These are phyloP conservation scores for Zygoascus hellenicus DNA, from an alignment of 1,139 yeast species.

Conservation along the genomic window DNA sequence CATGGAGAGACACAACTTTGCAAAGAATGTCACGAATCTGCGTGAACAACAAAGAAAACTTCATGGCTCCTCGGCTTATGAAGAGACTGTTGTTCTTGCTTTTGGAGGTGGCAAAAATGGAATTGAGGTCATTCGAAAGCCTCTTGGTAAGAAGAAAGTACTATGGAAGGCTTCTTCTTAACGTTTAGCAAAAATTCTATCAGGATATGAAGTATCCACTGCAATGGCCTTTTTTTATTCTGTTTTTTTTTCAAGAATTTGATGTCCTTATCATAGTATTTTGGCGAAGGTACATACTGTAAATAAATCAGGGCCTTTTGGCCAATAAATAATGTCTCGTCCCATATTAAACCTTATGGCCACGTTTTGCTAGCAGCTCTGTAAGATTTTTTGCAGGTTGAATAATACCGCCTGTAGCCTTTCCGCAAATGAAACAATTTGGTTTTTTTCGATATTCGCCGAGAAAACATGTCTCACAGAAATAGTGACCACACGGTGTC, in stretches of 20 bases:
- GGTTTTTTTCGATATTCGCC: slow-evolving; percentile 43
- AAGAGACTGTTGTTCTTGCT: slow-evolving; percentile 33
- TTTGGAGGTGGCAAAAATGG: slow-evolving; percentile 34
- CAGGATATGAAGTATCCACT: too few relatives aligned
- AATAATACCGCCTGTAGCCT: slow-evolving; percentile 25
- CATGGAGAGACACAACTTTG: slow-evolving; percentile 32
- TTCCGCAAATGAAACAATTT: slow-evolving; percentile 52
- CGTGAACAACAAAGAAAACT: slow-evolving; percentile 24
- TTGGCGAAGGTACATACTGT: too few relatives aligned
- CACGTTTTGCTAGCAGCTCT: slow-evolving; percentile 12
- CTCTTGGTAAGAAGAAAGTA: slow-evolving; percentile 28
- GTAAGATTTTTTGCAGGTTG: slow-evolving; percentile 24
- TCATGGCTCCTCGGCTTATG: slow-evolving; percentile 17
- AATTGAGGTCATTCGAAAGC: slow-evolving; percentile 32
- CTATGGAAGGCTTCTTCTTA: slow-evolving; percentile 29
- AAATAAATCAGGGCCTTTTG: too few relatives aligned
- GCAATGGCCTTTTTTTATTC: too few relatives aligned
- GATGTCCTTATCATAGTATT: too few relatives aligned
- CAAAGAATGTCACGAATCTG: slow-evolving; percentile 24
- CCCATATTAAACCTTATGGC: too few relatives aligned
- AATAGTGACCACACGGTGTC: slow-evolving; percentile 62
- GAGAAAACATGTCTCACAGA: slow-evolving; percentile 61
- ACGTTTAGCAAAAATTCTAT: too few relatives aligned
- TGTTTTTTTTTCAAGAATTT: too few relatives aligned
- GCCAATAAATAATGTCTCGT: too few relatives aligned